A percentile compares a stretch with the other conserved stretches of the same genome.
Conservation (phyloP, 176 grass and related monocot genomes). For the Phyllostachys edulis region DNA sequence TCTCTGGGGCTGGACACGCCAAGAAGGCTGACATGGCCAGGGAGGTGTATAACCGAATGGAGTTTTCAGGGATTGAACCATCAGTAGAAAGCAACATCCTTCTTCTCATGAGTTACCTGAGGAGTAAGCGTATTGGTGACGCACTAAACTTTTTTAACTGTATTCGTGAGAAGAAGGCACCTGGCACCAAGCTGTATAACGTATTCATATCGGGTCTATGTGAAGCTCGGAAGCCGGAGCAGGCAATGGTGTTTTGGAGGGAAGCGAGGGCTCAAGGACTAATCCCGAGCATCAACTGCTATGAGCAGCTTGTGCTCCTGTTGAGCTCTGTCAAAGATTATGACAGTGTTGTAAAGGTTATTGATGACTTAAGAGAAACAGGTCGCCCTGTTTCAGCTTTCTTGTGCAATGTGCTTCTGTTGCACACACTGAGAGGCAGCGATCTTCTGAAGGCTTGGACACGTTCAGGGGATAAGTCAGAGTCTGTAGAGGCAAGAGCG, state of each 20-base stretch:
- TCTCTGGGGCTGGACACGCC: conserved; percentile 68
- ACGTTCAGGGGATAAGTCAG: conserved; percentile 45
- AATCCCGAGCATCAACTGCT: conserved; percentile 72
- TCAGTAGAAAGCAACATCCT: conserved; percentile 55
- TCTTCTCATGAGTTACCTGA: conserved; percentile 81
- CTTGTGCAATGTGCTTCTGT: conserved; percentile 85
- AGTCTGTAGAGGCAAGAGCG: conserved; percentile 20
- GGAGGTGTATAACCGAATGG: conserved; percentile 73
- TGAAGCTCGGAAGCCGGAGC: conserved; percentile 64
- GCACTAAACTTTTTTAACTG: conserved; percentile 65
- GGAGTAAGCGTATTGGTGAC: conserved; percentile 71
- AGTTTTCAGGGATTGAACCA: conserved; percentile 61
- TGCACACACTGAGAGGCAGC: conserved; percentile 66
- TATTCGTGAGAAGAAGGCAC: conserved; percentile 56
- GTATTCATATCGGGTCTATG: conserved; percentile 82
- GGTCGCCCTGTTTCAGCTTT: conserved; percentile 87
- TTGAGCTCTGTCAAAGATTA: conserved; percentile 65
- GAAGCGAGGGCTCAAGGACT: conserved; percentile 75
- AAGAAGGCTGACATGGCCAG: conserved; percentile 73
- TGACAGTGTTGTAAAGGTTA: conserved; percentile 60
- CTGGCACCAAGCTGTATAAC: conserved; percentile 74
- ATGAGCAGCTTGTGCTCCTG: conserved; percentile 80
- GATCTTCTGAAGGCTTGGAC: conserved; percentile 61
- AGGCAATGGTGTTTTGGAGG: conserved; percentile 80
- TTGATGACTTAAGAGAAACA: conserved; percentile 78